Evolutionary conservation across 495 filamentous ascomycete species (phyloP), one percentile per base, ranked within the genome.

Genomic region (Penicillium tannophilum): DNA sequence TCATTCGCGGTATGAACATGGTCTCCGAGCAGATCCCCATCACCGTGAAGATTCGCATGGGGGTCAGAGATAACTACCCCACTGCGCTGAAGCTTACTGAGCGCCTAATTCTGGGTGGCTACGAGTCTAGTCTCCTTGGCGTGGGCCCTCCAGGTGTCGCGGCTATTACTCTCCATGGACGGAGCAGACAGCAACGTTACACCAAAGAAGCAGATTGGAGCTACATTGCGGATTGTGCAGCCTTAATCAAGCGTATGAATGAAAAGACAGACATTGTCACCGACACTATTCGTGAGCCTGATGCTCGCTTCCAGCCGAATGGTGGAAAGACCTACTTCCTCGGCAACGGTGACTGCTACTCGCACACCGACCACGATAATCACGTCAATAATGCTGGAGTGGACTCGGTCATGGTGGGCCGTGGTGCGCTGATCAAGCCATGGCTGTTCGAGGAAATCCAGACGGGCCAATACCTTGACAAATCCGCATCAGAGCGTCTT

Each of bases 401-500:
- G 17, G 92, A 97, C 75, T 84, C 82, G 10, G 89, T 95, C 60
- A 98, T 98, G 93, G 82, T 97, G 52, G 93, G 85, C 14, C 87
- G 93, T 54, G 93, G 93, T 45, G 93, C 93, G 6, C 77, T 98
- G 58, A 89, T 97, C 73, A 98, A 98, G 75, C 92, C 95, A 2
- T 98, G 94, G 94, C 74, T 98, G 51, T 98, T 97, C 68, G 94
- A 98, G 69, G 94, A 98, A 72, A 98, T 98, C 58, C 85, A 89
- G 59, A 81, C 84, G 35, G 89, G 90, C 1, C 95, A 98, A 72
- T 97, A 98, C 63, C 82, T 98, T 17, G 94, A 98, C 77, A 98
- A 98, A 68, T 89, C 89, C 16, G 88, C 92, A 9, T 80, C 86
- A 0, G 94, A 98, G 82, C 88, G 94, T 35, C 76, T 98, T 41